Evolutionary conservation across 257 asterid species (phyloP).

Genomic region (Euphrasia confusa): DNA sequence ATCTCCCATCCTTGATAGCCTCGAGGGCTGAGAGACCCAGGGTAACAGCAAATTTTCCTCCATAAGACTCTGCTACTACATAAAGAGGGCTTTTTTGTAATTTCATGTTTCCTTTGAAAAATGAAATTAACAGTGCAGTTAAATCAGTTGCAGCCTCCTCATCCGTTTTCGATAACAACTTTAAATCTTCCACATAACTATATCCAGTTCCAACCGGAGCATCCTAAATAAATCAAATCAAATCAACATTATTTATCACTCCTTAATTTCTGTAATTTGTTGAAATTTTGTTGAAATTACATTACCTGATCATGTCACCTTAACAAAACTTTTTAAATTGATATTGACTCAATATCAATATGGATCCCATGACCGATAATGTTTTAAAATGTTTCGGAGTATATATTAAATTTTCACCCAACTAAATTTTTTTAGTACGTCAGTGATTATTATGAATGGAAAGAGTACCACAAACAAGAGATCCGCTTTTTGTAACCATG

Average conservation of each 20-base stretch:
- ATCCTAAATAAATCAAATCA: constrained; percentile 41
- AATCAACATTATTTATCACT: too few species aligned
- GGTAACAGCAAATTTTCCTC: constrained; percentile 88
- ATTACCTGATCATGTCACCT: too few species aligned
- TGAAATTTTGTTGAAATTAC: too few species aligned
- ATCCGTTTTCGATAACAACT: constrained; percentile 67
- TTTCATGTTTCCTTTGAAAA: constrained; percentile 53
- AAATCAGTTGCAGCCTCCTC: constrained; percentile 78
- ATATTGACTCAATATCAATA: too few species aligned
- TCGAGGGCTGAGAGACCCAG: constrained; percentile 73
- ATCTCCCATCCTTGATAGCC: constrained; percentile 60
- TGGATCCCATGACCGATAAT: too few species aligned
- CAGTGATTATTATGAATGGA: too few species aligned
- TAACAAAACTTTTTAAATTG: too few species aligned
- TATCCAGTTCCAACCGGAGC: constrained; percentile 96
- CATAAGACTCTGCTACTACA: constrained; percentile 91
- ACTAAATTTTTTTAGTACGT: too few species aligned
- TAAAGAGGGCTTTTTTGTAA: constrained; percentile 75
- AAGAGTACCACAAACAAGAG: constrained; percentile 74
- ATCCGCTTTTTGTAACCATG: constrained; percentile 88
- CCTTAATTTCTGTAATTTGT: too few species aligned
- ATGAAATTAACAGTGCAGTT: constrained; percentile 55
- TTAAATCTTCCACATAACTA: constrained; percentile 81
- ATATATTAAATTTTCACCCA: too few species aligned
- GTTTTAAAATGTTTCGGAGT: too few species aligned